These are phyloP conservation scores for Sorghum bicolor DNA, from an alignment of 176 grass and related monocot species.

Conservation along the genomic window DNA sequence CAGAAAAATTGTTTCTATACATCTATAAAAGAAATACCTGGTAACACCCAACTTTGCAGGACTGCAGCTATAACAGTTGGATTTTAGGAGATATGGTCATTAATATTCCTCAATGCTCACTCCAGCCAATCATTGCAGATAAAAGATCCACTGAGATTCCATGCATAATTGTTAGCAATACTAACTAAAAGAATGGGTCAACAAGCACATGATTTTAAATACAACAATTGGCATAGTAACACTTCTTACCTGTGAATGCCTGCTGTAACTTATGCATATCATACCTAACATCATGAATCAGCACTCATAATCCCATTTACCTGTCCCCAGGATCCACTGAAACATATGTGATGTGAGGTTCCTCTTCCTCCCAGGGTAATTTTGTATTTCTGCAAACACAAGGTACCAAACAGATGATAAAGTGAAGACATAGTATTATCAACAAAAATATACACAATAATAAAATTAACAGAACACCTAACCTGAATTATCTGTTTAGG, in stretches of 20 bases:
- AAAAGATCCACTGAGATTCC: constrained; percentile 2
- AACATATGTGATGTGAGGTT: background rate
- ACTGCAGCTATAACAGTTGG: background rate
- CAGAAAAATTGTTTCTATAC: background rate
- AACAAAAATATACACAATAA: background rate
- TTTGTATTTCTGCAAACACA: constrained; percentile 11
- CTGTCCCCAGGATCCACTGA: background rate
- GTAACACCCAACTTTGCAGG: background rate
- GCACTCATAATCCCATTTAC: background rate
- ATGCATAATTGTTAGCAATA: constrained; percentile 16
- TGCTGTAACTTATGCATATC: background rate
- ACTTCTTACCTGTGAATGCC: background rate
- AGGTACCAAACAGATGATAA: constrained; percentile 11
- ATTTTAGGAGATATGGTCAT: background rate
- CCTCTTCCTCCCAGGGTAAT: background rate
- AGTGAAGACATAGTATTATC: background rate
- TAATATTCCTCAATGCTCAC: background rate
- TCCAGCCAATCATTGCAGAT: constrained; percentile 19
- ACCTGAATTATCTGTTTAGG: constrained; percentile 1
- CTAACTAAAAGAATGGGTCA: background rate
- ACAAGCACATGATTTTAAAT: background rate
- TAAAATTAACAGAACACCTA: background rate
- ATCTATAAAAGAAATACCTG: background rate
- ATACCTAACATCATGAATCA: background rate
- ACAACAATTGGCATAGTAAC: background rate